These are phyloP conservation scores for Gryganskiella cystojenkinii DNA, from an alignment of 192 early-diverging fungal genomes.

Conservation along the genomic window DNA sequence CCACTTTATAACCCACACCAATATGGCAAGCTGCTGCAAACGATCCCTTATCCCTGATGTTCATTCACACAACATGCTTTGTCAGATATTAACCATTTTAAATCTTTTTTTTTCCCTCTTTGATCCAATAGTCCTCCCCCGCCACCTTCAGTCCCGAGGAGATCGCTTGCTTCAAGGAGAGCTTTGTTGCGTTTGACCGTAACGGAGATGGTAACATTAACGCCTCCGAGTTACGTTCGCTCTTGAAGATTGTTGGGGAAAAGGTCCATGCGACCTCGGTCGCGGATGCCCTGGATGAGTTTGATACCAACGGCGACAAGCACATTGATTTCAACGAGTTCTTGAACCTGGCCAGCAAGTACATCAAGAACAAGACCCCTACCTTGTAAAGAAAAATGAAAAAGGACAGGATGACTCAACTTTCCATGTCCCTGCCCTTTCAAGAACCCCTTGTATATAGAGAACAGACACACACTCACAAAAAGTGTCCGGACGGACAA, in stretches of 20 bases:
- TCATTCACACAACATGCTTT: too few relatives aligned
- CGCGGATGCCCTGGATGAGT: slow-evolving; percentile 9
- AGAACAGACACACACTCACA: too few relatives aligned
- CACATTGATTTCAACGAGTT: slow-evolving; percentile 44
- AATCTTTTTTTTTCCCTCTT: background rate
- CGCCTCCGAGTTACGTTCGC: slow-evolving; percentile 19
- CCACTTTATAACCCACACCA: background rate
- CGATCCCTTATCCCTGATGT: too few relatives aligned
- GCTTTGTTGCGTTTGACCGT: slow-evolving; percentile 30
- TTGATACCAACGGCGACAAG: slow-evolving; percentile 38
- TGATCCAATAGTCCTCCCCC: background rate
- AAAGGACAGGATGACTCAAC: too few relatives aligned
- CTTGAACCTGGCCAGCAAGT: background rate
- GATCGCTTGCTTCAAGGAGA: slow-evolving; percentile 18
- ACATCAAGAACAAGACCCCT: slow-evolving; percentile 36
- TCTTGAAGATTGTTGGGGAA: slow-evolving; percentile 30
- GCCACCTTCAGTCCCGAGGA: slow-evolving; percentile 15
- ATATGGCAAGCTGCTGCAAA: background rate
- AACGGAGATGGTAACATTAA: slow-evolving; percentile 29
- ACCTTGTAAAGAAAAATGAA: background rate
- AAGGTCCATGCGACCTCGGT: slow-evolving; percentile 10
- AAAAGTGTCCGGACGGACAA: too few relatives aligned
- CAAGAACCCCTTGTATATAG: too few relatives aligned
- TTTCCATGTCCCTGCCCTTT: too few relatives aligned
- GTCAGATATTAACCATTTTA: background rate